Conservation (phyloP, 257 asterid species). For the Ilex asprella region DNA sequence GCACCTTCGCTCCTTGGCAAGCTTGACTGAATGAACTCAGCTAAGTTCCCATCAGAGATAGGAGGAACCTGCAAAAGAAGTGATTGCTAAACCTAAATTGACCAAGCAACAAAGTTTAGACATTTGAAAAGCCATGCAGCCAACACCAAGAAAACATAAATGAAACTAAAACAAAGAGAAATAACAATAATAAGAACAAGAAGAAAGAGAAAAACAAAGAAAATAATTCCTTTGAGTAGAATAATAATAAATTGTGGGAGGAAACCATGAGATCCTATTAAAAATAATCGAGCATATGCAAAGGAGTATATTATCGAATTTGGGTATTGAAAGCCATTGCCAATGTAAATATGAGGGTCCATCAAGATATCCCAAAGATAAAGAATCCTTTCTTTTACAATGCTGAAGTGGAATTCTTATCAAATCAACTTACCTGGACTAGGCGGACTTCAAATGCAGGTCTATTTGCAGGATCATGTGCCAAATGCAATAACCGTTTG, state of each 20-base stretch:
- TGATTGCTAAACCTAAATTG: neutral
- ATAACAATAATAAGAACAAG: no score
- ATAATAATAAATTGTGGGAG: neutral
- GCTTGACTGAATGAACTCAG: conserved; percentile 44
- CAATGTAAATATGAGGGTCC: neutral
- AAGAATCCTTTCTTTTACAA: neutral
- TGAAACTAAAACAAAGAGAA: no score
- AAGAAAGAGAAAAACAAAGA: neutral
- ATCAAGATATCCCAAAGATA: neutral
- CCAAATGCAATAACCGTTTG: conserved; percentile 74
- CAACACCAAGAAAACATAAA: neutral
- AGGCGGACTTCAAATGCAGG: conserved; percentile 92
- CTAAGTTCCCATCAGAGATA: conserved; percentile 43
- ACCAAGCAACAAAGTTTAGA: neutral
- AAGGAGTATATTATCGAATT: neutral
- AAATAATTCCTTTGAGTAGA: neutral
- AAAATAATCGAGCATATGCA: neutral
- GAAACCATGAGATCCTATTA: neutral
- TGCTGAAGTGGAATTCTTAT: neutral
- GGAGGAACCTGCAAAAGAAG: conserved; percentile 56
- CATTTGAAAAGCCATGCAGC: neutral
- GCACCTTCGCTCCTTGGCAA: conserved; percentile 39
- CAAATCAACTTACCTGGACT: conserved; percentile 63
- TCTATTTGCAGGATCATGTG: conserved; percentile 76
- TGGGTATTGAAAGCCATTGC: neutral